Evolutionary conservation across 2,329 filamentous ascomycete genomes (phyloP), one percentile per base, ranked within the genome.

Genomic region (Pseudogymnoascus destructans): DNA sequence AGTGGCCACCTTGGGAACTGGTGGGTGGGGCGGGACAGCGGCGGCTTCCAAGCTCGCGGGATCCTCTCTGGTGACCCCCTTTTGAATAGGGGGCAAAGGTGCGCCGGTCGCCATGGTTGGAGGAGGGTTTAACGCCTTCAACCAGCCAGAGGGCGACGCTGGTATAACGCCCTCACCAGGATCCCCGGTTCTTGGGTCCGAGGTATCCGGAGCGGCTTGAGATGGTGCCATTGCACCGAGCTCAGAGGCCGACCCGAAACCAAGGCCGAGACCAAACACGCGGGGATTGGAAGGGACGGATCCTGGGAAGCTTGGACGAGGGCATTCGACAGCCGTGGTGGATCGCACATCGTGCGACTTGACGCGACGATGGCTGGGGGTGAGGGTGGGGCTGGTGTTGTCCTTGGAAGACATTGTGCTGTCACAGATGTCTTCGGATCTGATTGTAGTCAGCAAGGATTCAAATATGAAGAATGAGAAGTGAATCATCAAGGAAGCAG

Each of bases 261-360:
- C 46, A 17, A 52, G 46, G 15, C 46, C 46, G 23, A 52, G 46
- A 10, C 46, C 46, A n/a, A 52, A 52, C n/a, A 52, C 23, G 13
- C 46, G 46, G 11, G 25, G n/a, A 2, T 11, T 5, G 11, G 25
- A 17, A 9, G 46, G 23, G 25, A 30, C n/a, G 17, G 46, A 52
- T 52, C 46, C 46, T 9, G n/a, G 8, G 8, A 27, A n/a, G n/a
- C 46, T 52, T 10, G 46, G 46, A 52, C 46, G 46, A 30, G 46
- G 25, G 25, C 46, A 23, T 10, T 52, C 46, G 23, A 30, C 3
- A 25, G 46, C 46, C n/a, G n/a, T 17, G 46, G 46, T 52, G 13
- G 46, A 52, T 7, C 4, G 46, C 46, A 52, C 46, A 52, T 52
- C 46, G 46, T 52, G 46, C 46, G 46, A 52, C 46, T 52, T 52